phyloP scores from a whole-genome alignment of 2,329 filamentous ascomycete genomes.

The Colletotrichum brevisporum region DNA sequence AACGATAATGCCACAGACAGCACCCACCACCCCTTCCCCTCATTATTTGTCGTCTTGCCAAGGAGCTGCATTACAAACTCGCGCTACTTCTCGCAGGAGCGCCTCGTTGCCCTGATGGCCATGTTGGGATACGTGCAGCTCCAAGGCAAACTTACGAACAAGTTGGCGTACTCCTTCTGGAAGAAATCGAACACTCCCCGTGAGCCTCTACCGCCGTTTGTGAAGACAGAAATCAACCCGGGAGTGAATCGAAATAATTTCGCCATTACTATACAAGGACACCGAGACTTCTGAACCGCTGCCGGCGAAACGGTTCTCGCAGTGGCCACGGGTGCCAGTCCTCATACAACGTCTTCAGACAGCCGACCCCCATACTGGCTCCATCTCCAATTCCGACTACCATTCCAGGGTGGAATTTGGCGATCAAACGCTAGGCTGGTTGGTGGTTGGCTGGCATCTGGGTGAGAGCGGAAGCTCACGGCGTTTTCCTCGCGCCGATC shows the following conservation, averaged over 20 bases:
- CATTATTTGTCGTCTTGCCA: constrained; percentile 90
- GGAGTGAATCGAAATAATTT: constrained; percentile 91
- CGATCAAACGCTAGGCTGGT: constrained; percentile 11
- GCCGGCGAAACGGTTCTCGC: too few relatives aligned
- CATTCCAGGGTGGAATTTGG: constrained; percentile 5
- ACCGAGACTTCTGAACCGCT: constrained; percentile 35
- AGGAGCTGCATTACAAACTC: constrained; percentile 91
- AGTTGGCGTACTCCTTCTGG: constrained; percentile 94
- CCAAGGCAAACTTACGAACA: constrained; percentile 81
- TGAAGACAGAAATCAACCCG: constrained; percentile 83
- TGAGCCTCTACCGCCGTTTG: constrained; percentile 58
- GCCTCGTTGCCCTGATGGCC: constrained; percentile 80
- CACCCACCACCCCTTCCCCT: constrained; percentile 66
- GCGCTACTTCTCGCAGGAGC: constrained; percentile 83
- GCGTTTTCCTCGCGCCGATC: constrained; percentile 24
- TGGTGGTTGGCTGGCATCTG: too few relatives aligned
- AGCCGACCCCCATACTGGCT: too few relatives aligned
- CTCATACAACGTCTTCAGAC: too few relatives aligned
- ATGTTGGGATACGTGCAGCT: constrained; percentile 79
- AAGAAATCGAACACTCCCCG: constrained; percentile 54
- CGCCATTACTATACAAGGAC: constrained; percentile 75
- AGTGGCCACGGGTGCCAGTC: too few relatives aligned
- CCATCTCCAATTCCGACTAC: not conserved
- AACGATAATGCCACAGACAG: constrained; percentile 39
- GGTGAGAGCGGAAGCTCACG: not conserved